phyloP scores from a whole-genome alignment of 371 early-diverging fungal species.

The Syncephalastrum racemosum region DNA sequence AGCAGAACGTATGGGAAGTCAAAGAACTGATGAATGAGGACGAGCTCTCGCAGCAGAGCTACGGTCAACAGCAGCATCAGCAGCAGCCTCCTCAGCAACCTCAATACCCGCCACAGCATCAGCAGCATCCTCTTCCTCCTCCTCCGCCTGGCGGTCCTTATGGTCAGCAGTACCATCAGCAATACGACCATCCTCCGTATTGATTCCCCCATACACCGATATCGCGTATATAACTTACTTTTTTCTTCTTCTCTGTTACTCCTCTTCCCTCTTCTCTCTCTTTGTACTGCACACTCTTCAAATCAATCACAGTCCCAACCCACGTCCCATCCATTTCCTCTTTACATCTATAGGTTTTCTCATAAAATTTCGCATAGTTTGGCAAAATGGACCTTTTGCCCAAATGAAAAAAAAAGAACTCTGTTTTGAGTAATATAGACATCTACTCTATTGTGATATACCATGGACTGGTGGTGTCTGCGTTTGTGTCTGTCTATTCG shows the following conservation, averaged over 20 bases:
- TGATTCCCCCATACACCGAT: conserved; percentile 7
- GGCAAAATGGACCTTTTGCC: neutral
- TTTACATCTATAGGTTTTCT: neutral
- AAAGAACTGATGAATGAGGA: conserved; percentile 67
- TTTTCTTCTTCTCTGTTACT: conserved; percentile 4
- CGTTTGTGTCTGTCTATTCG: too few species aligned
- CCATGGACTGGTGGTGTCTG: too few species aligned
- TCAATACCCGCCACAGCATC: conserved; percentile 18
- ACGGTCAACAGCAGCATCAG: conserved; percentile 12
- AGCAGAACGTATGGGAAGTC: conserved; percentile 87
- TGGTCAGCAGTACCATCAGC: conserved; percentile 24
- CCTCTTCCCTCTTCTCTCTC: conserved; percentile 5
- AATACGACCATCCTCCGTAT: conserved; percentile 14
- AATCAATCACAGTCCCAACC: too few species aligned
- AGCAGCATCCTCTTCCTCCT: conserved; percentile 13
- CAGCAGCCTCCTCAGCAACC: conserved; percentile 21
- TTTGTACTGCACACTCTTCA: neutral
- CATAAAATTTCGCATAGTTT: too few species aligned
- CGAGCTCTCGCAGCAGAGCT: conserved; percentile 22
- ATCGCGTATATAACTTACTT: conserved; percentile 4
- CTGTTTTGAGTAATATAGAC: neutral
- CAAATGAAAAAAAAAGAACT: conserved; percentile 1
- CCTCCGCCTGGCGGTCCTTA: conserved; percentile 16
- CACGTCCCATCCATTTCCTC: conserved; percentile 5
- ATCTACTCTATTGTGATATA: conserved; percentile 5